Conservation (phyloP, 129 eudicot species). For the Kitagawia praeruptora region DNA sequence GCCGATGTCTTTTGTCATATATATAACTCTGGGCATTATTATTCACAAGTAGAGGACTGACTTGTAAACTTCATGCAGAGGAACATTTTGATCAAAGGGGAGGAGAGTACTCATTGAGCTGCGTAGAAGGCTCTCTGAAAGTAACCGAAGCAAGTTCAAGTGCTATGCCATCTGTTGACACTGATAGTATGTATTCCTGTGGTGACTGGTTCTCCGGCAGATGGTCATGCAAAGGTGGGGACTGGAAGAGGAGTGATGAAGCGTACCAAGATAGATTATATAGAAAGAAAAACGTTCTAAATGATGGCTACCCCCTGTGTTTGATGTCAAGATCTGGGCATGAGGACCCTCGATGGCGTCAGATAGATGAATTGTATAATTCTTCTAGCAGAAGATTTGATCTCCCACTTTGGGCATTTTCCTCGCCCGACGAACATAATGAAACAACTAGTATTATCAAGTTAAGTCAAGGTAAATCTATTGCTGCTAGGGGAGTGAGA, state of each 20-base stretch:
- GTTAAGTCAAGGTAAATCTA: constrained; percentile 40
- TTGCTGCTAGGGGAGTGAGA: constrained; percentile 47
- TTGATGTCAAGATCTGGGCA: constrained; percentile 75
- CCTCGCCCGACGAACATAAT: constrained; percentile 53
- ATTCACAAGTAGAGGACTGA: not conserved
- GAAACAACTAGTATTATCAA: constrained; percentile 29
- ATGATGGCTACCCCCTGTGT: constrained; percentile 86
- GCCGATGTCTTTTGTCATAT: not conserved
- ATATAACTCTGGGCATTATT: not conserved
- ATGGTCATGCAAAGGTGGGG: constrained; percentile 94
- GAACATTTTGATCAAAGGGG: constrained; percentile 7
- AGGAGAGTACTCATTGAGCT: not conserved
- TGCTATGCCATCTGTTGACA: constrained; percentile 32
- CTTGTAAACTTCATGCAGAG: not conserved
- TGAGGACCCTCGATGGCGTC: constrained; percentile 81
- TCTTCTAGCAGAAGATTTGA: constrained; percentile 64
- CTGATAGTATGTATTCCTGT: constrained; percentile 27
- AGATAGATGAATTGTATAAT: constrained; percentile 67
- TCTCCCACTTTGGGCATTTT: constrained; percentile 86
- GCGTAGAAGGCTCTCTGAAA: constrained; percentile 7
- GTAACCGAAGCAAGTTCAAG: constrained; percentile 43
- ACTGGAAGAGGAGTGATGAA: constrained; percentile 87
- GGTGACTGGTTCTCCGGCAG: constrained; percentile 49
- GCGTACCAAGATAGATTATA: constrained; percentile 40
- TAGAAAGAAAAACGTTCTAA: constrained; percentile 67